These are phyloP conservation scores for Dictyophora rubrovolvata DNA, from an alignment of 768 basidiomycete species.

Conservation along the genomic window DNA sequence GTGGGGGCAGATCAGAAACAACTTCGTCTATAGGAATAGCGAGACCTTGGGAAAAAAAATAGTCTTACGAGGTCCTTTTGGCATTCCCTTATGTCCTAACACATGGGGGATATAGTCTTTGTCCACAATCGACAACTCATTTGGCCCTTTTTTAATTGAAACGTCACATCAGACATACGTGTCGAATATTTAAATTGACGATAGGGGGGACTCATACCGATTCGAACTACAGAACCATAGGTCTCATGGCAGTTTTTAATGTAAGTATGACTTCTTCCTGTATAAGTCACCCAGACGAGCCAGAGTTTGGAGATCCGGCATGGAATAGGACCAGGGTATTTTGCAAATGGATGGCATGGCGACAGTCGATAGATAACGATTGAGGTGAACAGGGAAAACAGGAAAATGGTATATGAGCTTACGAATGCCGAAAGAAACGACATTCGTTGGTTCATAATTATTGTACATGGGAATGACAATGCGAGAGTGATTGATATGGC, in stretches of 20 bases:
- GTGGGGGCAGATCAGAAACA: neutral
- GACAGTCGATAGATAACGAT: constrained; percentile 35
- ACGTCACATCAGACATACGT: neutral
- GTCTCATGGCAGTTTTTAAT: constrained; percentile 37
- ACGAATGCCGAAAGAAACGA: neutral
- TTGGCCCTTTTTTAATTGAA: neutral
- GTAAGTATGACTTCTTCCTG: constrained; percentile 37
- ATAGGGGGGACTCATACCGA: constrained; percentile 28
- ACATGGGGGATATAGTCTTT: neutral
- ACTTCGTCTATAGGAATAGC: neutral
- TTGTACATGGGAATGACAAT: neutral
- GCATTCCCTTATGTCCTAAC: neutral
- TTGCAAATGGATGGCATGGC: constrained; percentile 42
- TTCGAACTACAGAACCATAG: constrained; percentile 49
- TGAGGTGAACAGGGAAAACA: constrained; percentile 12
- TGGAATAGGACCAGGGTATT: constrained; percentile 40
- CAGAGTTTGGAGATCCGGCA: constrained; percentile 33
- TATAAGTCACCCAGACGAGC: constrained; percentile 25
- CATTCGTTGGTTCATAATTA: neutral
- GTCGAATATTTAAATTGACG: neutral
- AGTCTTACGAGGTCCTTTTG: neutral
- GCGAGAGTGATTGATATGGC: neutral
- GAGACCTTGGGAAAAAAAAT: neutral
- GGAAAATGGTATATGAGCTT: constrained; percentile 17
- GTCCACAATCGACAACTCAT: neutral